phyloP scores from a whole-genome alignment of 169 alveolate species.

The Theileria annulata region DNA sequence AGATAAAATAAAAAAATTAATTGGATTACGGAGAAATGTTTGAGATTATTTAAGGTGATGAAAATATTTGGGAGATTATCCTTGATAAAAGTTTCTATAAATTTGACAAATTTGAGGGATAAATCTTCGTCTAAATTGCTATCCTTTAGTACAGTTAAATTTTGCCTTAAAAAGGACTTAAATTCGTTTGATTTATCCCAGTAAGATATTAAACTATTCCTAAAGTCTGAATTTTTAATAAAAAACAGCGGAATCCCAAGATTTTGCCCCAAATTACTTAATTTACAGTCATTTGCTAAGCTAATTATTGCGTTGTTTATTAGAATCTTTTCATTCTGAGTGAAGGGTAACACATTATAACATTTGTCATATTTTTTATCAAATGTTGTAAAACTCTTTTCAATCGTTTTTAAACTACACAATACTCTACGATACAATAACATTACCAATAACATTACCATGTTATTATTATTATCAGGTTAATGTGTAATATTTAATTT shows the following conservation, averaged over 20 bases:
- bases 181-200: constrained; percentile 8
- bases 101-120: background rate
- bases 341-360: constrained; percentile 34
- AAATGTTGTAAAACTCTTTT: background rate
- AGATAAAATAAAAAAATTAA: background rate
- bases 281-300: constrained; percentile 2
- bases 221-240: constrained; percentile 32
- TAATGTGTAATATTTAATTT: too few species aligned
- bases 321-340: constrained; percentile 45
- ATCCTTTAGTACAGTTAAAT: background rate
- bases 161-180: constrained; percentile 19
- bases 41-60: too few species aligned
- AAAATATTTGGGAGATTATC: background rate
- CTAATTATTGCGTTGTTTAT: constrained; percentile 46
- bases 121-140: background rate
- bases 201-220: constrained; percentile 34
- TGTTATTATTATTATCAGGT: too few species aligned
- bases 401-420: background rate
- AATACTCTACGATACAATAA: background rate
- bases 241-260: constrained; percentile 43
- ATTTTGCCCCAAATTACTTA: background rate
- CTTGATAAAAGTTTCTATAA: background rate
- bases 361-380: background rate
- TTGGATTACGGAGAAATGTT: too few species aligned
- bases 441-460: too few species aligned